These are phyloP conservation scores for Brassica rapa DNA, from an alignment of 345 rosid genomes.

Conservation along the genomic window DNA sequence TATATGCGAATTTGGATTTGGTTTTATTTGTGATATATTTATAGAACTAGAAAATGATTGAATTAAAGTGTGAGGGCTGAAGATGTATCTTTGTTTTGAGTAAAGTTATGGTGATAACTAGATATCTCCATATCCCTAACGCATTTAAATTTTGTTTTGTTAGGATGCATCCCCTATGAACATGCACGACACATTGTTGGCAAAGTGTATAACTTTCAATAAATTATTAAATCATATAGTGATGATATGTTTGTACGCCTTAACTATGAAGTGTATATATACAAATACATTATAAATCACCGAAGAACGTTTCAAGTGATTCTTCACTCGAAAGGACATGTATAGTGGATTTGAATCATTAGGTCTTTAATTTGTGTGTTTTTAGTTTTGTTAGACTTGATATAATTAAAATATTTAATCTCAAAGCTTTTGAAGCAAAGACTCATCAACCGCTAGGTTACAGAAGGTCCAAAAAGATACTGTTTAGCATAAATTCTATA, in stretches of 20 bases:
- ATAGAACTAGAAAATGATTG: neutral
- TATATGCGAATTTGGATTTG: neutral
- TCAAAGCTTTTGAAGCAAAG: neutral
- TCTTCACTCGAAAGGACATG: neutral
- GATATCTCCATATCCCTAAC: neutral
- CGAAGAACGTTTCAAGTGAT: neutral
- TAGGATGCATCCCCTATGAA: neutral
- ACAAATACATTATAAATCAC: neutral
- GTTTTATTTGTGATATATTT: neutral
- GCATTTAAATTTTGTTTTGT: neutral
- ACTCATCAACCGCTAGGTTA: neutral
- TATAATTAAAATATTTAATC: neutral
- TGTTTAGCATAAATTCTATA: neutral
- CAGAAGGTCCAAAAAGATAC: neutral
- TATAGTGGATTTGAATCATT: neutral
- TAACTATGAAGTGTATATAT: neutral
- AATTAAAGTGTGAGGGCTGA: neutral
- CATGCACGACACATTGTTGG: neutral
- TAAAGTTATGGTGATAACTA: neutral
- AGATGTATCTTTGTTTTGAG: neutral
- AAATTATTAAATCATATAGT: neutral
- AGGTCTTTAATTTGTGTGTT: neutral
- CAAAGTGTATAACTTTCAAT: neutral
- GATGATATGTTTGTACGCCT: neutral
- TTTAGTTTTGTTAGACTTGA: neutral